phyloP scores from a whole-genome alignment of 306 rosid species.

The Gastrolobium villosum region DNA sequence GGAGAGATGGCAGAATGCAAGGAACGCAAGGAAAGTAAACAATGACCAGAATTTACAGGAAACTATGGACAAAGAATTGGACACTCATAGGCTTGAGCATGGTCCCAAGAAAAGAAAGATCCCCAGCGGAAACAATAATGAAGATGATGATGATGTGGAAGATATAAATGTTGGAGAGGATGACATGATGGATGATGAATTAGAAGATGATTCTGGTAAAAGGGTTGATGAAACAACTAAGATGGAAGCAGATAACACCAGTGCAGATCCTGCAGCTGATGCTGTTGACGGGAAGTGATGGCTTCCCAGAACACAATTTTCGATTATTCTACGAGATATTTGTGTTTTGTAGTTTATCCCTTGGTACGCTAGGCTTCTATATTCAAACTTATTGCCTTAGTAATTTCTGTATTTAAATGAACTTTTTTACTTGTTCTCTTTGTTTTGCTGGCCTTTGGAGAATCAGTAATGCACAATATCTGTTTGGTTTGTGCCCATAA shows the following conservation, averaged over 20 bases:
- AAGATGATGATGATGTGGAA: constrained; percentile 92
- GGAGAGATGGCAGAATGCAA: constrained; percentile 96
- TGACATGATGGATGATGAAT: constrained; percentile 91
- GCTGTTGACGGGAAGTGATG: constrained; percentile 54
- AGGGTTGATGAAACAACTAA: constrained; percentile 74
- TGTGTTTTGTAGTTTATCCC: constrained; percentile 38
- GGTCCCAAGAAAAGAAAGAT: constrained; percentile 96
- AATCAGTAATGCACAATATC: constrained; percentile 21
- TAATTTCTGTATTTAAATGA: constrained; percentile 43
- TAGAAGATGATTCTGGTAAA: constrained; percentile 75
- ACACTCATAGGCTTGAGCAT: constrained; percentile 97
- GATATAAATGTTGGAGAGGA: constrained; percentile 92
- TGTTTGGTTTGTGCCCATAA: constrained; percentile 40
- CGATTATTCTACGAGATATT: constrained; percentile 9
- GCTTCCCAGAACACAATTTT: constrained; percentile 11
- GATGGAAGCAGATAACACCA: constrained; percentile 55
- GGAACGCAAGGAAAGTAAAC: constrained; percentile 74
- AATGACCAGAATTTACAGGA: constrained; percentile 87
- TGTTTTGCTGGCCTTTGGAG: constrained; percentile 19
- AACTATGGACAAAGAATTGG: constrained; percentile 98
- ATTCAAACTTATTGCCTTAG: constrained; percentile 13
- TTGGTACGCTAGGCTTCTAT: constrained; percentile 42
- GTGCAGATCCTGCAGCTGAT: constrained; percentile 55
- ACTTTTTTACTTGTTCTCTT: neutral
- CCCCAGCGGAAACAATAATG: constrained; percentile 79